Evolutionary conservation across 495 filamentous ascomycete species (phyloP).

Genomic region (Penicillium macrosclerotiorum): DNA sequence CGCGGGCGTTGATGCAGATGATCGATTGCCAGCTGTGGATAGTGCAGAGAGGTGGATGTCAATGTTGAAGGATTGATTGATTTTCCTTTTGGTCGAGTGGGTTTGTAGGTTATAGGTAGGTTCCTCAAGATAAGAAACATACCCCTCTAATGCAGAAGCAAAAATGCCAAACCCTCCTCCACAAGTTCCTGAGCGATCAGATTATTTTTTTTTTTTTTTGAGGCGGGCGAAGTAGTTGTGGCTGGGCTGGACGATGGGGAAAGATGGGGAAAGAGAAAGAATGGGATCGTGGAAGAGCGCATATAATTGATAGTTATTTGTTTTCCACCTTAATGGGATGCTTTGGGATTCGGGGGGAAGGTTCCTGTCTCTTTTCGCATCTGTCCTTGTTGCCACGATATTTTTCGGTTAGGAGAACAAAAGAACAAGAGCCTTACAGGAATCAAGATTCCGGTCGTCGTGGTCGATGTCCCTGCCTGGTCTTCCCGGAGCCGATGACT

Average conservation of each 20-base stretch:
- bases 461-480: not conserved
- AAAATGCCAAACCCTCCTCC: not conserved
- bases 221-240: conserved; percentile 2
- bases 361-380: no score
- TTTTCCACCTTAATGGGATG: conserved; percentile 2
- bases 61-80: no score
- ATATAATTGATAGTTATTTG: conserved; percentile 24
- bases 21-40: not conserved
- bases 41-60: not conserved
- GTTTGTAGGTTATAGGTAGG: conserved; percentile 1
- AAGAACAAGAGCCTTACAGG: no score
- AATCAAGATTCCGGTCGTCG: no score
- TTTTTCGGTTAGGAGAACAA: no score
- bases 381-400: no score
- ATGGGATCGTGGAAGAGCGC: conserved; percentile 1
- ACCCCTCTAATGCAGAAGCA: conserved; percentile 1
- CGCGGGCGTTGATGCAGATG: no score
- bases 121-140: conserved; percentile 1
- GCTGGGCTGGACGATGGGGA: conserved; percentile 13
- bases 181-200: conserved; percentile 2
- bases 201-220: conserved; percentile 19
- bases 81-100: no score
- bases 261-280: not conserved
- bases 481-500: not conserved
- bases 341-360: conserved; percentile 4